Percentiles rank a stretch among this genome's conserved stretches.
Evolutionary conservation across 768 basidiomycete species (phyloP).

Genomic region (Trametes cinnabarina): DNA sequence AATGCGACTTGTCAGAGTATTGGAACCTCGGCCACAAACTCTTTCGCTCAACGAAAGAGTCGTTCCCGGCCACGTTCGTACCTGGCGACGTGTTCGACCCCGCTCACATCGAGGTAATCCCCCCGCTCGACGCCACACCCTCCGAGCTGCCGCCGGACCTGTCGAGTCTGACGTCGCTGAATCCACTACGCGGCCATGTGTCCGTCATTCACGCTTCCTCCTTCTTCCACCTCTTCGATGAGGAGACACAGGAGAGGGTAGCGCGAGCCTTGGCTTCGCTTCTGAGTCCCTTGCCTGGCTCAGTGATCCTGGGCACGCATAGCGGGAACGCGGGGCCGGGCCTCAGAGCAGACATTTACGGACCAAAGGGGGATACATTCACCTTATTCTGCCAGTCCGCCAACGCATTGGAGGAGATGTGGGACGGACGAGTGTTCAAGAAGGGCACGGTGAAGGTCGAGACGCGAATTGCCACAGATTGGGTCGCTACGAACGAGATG

Average conservation of each 20-base stretch:
- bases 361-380: not conserved
- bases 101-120: constrained; percentile 34
- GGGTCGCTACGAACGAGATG: not conserved
- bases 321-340: constrained; percentile 31
- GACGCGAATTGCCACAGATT: not conserved
- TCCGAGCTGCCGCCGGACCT: constrained; percentile 27
- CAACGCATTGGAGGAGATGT: constrained; percentile 36
- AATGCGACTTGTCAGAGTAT: constrained; percentile 37
- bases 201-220: constrained; percentile 48
- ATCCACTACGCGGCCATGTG: constrained; percentile 43
- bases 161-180: constrained; percentile 38
- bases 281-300: constrained; percentile 36
- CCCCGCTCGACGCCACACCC: constrained; percentile 20
- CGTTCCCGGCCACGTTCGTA: constrained; percentile 54
- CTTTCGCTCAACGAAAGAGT: constrained; percentile 48
- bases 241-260: constrained; percentile 37
- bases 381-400: constrained; percentile 35
- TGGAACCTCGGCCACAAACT: constrained; percentile 62
- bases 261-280: constrained; percentile 40
- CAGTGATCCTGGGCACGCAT: constrained; percentile 42
- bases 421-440: constrained; percentile 37
- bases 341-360: not conserved
- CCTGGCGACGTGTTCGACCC: constrained; percentile 53
- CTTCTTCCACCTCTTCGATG: constrained; percentile 49
- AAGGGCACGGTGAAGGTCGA: constrained; percentile 33